These are phyloP conservation scores for Ophiocordyceps australis DNA, from an alignment of 2,329 filamentous ascomycete genomes.

Conservation along the genomic window DNA sequence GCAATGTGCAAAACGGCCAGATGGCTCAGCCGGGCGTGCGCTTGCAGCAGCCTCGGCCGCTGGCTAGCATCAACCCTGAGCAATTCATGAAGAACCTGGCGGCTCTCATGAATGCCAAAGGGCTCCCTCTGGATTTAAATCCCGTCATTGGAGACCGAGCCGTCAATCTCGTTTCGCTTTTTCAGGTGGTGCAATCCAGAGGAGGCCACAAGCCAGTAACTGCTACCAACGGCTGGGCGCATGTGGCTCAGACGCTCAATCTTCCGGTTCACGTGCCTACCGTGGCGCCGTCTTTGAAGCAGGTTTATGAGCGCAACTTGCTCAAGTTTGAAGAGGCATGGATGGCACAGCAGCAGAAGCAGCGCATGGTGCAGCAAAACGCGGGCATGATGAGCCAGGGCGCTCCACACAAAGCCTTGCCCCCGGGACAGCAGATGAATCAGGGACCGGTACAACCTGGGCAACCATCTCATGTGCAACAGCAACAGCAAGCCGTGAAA, in stretches of 20 bases:
- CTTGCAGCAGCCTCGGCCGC: slow-evolving; percentile 27
- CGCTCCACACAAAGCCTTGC: slow-evolving; percentile 16
- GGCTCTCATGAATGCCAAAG: slow-evolving; percentile 58
- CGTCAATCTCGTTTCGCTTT: slow-evolving; percentile 61
- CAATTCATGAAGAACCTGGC: slow-evolving; percentile 60
- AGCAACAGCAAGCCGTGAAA: slow-evolving; percentile 21
- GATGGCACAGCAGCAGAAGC: slow-evolving; percentile 36
- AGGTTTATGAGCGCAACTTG: slow-evolving; percentile 60
- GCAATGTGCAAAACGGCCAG: slow-evolving; percentile 35
- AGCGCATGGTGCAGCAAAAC: slow-evolving; percentile 29
- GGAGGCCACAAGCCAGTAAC: slow-evolving; percentile 64
- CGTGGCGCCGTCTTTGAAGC: slow-evolving; percentile 51
- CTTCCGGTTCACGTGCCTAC: slow-evolving; percentile 46
- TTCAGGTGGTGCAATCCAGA: slow-evolving; percentile 53
- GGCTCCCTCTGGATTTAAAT: slow-evolving; percentile 54
- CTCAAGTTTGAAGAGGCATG: slow-evolving; percentile 58
- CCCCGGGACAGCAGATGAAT: slow-evolving; percentile 16
- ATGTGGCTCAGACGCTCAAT: slow-evolving; percentile 46
- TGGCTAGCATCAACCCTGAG: slow-evolving; percentile 35
- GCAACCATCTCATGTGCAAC: slow-evolving; percentile 11
- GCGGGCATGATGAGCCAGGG: slow-evolving; percentile 4
- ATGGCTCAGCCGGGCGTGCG: slow-evolving; percentile 30
- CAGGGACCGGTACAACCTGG: slow-evolving; percentile 13
- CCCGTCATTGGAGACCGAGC: slow-evolving; percentile 57
- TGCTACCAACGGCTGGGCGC: slow-evolving; percentile 52